These are phyloP conservation scores for Lobosporangium transversale DNA, from an alignment of 192 early-diverging fungal species.

Conservation along the genomic window DNA sequence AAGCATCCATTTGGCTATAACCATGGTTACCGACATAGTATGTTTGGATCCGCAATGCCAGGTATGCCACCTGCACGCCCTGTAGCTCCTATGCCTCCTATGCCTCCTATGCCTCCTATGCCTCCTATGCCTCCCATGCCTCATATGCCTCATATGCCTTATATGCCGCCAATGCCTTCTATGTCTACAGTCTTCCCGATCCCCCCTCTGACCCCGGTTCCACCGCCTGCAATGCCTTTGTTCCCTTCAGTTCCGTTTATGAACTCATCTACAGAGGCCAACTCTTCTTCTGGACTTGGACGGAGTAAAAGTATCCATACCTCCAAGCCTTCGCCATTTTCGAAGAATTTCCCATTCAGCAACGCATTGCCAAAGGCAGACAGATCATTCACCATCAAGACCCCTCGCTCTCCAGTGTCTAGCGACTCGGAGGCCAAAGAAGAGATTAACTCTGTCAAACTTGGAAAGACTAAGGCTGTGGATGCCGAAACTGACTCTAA, in stretches of 20 bases:
- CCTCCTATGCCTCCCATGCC: constrained; percentile 18
- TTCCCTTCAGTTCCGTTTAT: constrained; percentile 2
- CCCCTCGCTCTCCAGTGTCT: constrained; percentile 19
- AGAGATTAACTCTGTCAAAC: neutral
- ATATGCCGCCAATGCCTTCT: constrained; percentile 27
- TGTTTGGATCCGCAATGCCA: too few species aligned
- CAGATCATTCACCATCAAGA: constrained; percentile 10
- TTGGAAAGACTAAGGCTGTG: constrained; percentile 16
- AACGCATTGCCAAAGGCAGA: neutral
- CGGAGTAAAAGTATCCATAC: constrained; percentile 30
- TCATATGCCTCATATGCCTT: constrained; percentile 12
- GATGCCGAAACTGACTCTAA: neutral
- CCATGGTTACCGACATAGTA: too few species aligned
- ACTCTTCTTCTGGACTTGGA: neutral
- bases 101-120: constrained; percentile 40
- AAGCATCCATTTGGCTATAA: too few species aligned
- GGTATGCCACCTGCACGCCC: too few species aligned
- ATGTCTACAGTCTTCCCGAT: neutral
- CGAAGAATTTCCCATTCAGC: constrained; percentile 27
- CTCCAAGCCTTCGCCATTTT: constrained; percentile 31
- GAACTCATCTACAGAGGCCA: neutral
- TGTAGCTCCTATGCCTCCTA: constrained; percentile 3
- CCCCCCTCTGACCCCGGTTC: neutral
- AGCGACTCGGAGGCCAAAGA: constrained; percentile 25
- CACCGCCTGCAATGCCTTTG: neutral